Evolutionary conservation across 2,329 filamentous ascomycete genomes (phyloP).

Genomic region (Colletotrichum sp.): DNA sequence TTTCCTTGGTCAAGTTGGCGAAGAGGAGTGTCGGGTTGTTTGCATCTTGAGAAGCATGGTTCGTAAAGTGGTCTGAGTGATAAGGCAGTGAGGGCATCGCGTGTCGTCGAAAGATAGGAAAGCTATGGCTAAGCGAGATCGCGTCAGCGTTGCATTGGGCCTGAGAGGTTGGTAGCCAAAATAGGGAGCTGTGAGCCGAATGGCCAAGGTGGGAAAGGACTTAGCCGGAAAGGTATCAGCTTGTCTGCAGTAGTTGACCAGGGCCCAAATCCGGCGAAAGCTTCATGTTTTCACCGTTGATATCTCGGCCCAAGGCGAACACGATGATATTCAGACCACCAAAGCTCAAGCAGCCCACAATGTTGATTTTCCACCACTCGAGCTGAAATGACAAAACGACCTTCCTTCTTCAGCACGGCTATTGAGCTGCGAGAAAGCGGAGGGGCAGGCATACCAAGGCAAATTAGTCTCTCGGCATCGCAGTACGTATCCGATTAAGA

Average conservation of each 20-base stretch:
- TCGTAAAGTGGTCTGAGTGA: background rate
- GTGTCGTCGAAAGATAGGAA: background rate
- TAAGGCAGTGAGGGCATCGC: background rate
- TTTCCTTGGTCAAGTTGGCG: too few species aligned
- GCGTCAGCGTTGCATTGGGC: background rate
- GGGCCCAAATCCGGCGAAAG: background rate
- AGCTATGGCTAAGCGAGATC: background rate
- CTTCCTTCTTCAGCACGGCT: conserved; percentile 7
- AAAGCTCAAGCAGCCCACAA: background rate
- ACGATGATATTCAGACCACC: background rate
- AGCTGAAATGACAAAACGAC: background rate
- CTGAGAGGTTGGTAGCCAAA: background rate
- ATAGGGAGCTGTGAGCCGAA: background rate
- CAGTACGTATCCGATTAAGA: background rate
- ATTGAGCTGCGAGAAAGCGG: background rate
- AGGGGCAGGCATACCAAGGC: background rate
- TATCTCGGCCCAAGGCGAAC: background rate
- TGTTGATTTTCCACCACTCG: background rate
- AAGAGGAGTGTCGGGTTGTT: background rate
- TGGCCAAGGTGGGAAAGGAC: background rate
- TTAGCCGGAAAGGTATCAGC: background rate
- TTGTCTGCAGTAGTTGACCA: background rate
- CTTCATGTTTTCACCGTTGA: too few species aligned
- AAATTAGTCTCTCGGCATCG: background rate
- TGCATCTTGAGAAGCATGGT: background rate